Conservation (phyloP, 805 yeast species). For the Kodamaea laetipori region DNA sequence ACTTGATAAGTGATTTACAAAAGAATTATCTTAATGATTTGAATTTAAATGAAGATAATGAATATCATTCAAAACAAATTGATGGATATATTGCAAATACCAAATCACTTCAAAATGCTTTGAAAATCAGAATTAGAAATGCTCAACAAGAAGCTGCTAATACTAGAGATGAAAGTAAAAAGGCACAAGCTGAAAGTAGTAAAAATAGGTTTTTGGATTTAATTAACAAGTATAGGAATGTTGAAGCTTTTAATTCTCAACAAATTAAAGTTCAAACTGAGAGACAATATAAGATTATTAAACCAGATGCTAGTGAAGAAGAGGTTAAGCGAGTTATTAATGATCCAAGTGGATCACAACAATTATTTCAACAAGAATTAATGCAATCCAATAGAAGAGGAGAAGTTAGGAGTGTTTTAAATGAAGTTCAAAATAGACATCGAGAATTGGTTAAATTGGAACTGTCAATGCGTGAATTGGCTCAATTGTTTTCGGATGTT, state of each 20-base stretch:
- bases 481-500: slow-evolving; percentile 92
- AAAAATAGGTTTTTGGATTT: slow-evolving; percentile 81
- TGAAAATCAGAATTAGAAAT: no score
- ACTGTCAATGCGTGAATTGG: slow-evolving; percentile 91
- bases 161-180: slow-evolving; percentile 67
- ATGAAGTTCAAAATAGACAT: slow-evolving; percentile 95
- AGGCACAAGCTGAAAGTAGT: slow-evolving; percentile 85
- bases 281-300: slow-evolving; percentile 87
- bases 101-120: no score
- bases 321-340: slow-evolving; percentile 85
- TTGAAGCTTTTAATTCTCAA: slow-evolving; percentile 84
- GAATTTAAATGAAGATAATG: no score
- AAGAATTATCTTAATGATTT: no score
- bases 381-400: slow-evolving; percentile 84
- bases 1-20: slow-evolving; percentile 41
- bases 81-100: no score
- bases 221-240: slow-evolving; percentile 82
- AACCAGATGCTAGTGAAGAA: slow-evolving; percentile 78
- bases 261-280: slow-evolving; percentile 84
- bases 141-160: no score
- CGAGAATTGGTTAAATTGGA: slow-evolving; percentile 92
- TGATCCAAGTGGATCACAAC: slow-evolving; percentile 74
- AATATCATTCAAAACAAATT: no score
- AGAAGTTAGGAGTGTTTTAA: slow-evolving; percentile 91
- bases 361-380: slow-evolving; percentile 91